phyloP scores from a whole-genome alignment of 176 grass and related monocot species.

The Lolium multiflorum region DNA sequence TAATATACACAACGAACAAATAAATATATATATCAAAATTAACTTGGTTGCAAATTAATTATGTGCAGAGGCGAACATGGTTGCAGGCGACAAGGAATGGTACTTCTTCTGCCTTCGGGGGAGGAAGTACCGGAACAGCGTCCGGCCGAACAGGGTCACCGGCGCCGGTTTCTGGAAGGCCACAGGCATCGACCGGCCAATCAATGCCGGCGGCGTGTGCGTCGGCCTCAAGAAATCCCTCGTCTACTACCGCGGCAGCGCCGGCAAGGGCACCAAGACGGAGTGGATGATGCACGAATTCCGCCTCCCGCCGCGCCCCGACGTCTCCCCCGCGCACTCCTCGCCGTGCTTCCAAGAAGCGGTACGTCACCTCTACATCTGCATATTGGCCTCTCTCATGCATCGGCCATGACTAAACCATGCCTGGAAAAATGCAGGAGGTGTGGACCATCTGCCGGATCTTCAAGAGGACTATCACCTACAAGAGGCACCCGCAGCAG shows the following conservation, averaged over 20 bases:
- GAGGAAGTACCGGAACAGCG: constrained; percentile 90
- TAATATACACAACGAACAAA: not conserved
- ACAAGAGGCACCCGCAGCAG: constrained; percentile 57
- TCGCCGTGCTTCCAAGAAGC: constrained; percentile 66
- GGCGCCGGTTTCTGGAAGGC: constrained; percentile 93
- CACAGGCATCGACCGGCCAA: constrained; percentile 83
- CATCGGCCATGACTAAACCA: not conserved
- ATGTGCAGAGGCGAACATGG: constrained; percentile 52
- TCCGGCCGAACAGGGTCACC: constrained; percentile 84
- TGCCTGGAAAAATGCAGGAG: constrained; percentile 55
- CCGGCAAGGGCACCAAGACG: constrained; percentile 87
- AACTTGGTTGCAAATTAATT: not conserved
- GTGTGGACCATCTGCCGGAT: constrained; percentile 94
- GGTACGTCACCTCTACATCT: constrained; percentile 28
- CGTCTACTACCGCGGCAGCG: constrained; percentile 81
- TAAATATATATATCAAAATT: not conserved
- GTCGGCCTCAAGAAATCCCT: constrained; percentile 93
- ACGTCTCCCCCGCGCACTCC: not conserved
- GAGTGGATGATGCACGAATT: constrained; percentile 99
- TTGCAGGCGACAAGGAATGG: constrained; percentile 71
- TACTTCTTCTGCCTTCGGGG: constrained; percentile 88
- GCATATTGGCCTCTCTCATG: not conserved
- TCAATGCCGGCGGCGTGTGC: constrained; percentile 49
- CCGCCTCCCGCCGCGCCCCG: constrained; percentile 53
- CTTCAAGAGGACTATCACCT: constrained; percentile 64